phyloP scores from a whole-genome alignment of 2,329 filamentous ascomycete genomes.

The Elsinoe necatrix region DNA sequence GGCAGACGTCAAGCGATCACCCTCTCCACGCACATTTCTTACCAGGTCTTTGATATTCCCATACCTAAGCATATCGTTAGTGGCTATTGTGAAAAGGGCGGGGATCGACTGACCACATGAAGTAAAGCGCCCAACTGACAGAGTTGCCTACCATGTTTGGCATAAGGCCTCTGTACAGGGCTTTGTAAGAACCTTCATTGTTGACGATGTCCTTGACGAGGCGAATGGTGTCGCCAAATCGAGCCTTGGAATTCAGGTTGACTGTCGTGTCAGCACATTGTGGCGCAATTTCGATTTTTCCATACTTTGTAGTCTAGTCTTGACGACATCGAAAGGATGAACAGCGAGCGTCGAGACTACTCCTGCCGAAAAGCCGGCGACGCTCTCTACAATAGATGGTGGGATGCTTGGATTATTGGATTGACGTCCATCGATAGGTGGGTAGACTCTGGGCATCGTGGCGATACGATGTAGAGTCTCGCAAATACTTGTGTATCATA shows the following conservation, averaged over 20 bases:
- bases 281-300: background rate
- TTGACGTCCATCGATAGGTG: constrained; percentile 37
- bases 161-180: constrained; percentile 80
- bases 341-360: constrained; percentile 76
- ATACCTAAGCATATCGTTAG: constrained; percentile 35
- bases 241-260: constrained; percentile 42
- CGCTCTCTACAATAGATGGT: constrained; percentile 73
- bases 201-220: constrained; percentile 45
- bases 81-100: too few species aligned
- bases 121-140: constrained; percentile 85
- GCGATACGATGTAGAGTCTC: background rate
- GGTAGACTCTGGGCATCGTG: constrained; percentile 42
- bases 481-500: constrained; percentile 3
- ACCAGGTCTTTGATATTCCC: constrained; percentile 51
- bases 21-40: constrained; percentile 32
- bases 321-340: constrained; percentile 91
- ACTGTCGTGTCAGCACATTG: constrained; percentile 30
- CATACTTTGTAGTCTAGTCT: constrained; percentile 73
- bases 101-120: constrained; percentile 49
- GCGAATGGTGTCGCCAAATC: constrained; percentile 45
- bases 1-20: constrained; percentile 44
- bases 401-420: constrained; percentile 50
- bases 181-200: constrained; percentile 51
- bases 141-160: constrained; percentile 90
- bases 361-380: constrained; percentile 84